These are phyloP conservation scores for Neurospora cerealis DNA, from an alignment of 495 filamentous ascomycete species.

Conservation along the genomic window DNA sequence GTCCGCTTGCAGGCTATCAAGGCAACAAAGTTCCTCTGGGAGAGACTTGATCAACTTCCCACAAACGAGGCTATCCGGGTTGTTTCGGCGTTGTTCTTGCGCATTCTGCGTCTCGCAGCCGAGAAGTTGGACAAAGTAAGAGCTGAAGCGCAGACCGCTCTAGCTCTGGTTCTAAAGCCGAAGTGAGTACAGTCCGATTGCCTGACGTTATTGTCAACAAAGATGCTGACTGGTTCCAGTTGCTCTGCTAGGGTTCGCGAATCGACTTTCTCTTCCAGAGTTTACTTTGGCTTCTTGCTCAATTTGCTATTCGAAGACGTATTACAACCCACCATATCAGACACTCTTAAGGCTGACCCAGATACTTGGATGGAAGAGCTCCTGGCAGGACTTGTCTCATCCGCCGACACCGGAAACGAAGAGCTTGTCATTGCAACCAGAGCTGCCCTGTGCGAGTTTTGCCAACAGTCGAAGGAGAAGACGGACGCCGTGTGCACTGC, in stretches of 20 bases:
- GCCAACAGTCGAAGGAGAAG: slow-evolving; percentile 23
- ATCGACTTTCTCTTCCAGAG: slow-evolving; percentile 37
- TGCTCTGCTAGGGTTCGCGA: slow-evolving; percentile 16
- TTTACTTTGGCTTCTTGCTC: slow-evolving; percentile 44
- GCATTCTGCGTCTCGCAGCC: slow-evolving; percentile 58
- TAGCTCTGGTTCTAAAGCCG: slow-evolving; percentile 26
- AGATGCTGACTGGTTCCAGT: slow-evolving; percentile 12
- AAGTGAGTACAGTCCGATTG: slow-evolving; percentile 17
- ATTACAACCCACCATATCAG: slow-evolving; percentile 15
- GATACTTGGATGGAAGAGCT: slow-evolving; percentile 35
- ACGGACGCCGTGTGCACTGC: slow-evolving; percentile 22
- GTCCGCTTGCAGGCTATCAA: slow-evolving; percentile 69
- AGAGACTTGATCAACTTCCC: slow-evolving; percentile 7
- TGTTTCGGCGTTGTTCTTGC: slow-evolving; percentile 25
- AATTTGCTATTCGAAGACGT: slow-evolving; percentile 22
- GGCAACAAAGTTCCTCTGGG: slow-evolving; percentile 41
- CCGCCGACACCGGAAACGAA: slow-evolving; percentile 76
- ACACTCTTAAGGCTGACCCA: slow-evolving; percentile 3
- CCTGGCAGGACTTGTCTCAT: slow-evolving; percentile 68
- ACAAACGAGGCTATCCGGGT: slow-evolving; percentile 1
- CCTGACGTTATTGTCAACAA: neutral
- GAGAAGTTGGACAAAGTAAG: slow-evolving; percentile 89
- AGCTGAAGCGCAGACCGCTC: slow-evolving; percentile 46
- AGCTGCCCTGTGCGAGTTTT: slow-evolving; percentile 51
- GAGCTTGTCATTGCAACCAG: slow-evolving; percentile 66